Evolutionary conservation across 1,284 basidiomycete genomes (phyloP), one percentile per base, ranked within the genome.

Genomic region (Hortiboletus rubellus): DNA sequence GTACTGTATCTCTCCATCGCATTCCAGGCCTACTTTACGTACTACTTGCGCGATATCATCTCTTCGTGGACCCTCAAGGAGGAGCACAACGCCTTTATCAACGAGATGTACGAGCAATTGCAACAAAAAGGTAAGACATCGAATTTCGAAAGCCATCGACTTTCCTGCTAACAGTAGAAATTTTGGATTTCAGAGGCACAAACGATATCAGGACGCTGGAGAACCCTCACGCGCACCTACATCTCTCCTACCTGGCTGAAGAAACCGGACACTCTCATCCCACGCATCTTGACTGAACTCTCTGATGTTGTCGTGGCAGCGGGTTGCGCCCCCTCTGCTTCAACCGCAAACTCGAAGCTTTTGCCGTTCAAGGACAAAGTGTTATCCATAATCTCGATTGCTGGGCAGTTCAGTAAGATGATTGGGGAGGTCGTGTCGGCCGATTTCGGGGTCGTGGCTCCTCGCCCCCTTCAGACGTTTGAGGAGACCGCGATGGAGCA

Each of bases 211-310:
- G 61, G 59, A 1, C 51, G 52, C 22, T 64, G 62, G 61, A 50
- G 61, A 24, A 49, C 62, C 22, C 62, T 64, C 41, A 59, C 61
- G 2, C 62, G 62, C 15, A 6, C 62, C 36, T 54, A 64, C 41
- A 54, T 64, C n/a, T 40, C 37, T 5, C 43, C 54, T 2, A 41
- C 34, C 10, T 46, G 36, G 18, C 46, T 46, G 7, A 50, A n/a
- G 46, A 24, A 51, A 9, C 31, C 49, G 2, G 34, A 41, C 12
- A 31, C 10, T 0, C 22, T 50, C 9, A 17, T 34, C 7, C 42
- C 46, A 14, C 15, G 1, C 2, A 38, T 18, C 7, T 2, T 64
- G 7, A 8, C 34, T 31, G 62, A 46, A 0, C 38, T 62, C 1
- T 59, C 54, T 14, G 46, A 62, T 18, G 30, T 62, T 9, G 27